Evolutionary conservation across 176 grass and related monocot species (phyloP), one percentile per base, ranked within the genome.

Genomic region (maize (Zea mays)): DNA sequence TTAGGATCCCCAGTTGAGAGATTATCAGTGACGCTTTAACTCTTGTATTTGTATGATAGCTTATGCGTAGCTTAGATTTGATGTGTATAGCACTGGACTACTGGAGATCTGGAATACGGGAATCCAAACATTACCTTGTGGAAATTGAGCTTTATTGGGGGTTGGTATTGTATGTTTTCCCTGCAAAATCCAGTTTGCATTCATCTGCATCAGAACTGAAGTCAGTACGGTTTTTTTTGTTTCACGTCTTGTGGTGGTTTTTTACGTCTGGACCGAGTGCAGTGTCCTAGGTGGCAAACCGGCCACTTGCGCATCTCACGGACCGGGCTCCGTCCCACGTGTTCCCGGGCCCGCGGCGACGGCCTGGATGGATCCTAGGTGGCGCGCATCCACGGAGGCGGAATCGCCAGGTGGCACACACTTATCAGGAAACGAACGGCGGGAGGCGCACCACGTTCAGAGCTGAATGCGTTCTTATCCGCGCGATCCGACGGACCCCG

Each of bases 401-500:
- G 0, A 14, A 37, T 68, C 15, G 67, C 83, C 85, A 75, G 21
- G 39, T 79, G 82, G 82, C 74, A 64, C 63, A 83, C n/a, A 55
- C 82, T 79, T 91, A 91, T 88, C 89, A 72, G 62, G 9, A 72
- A 79, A 88, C 52, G 50, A 85, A 88, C 82, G 89, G 79, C 52
- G 49, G 3, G 15, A 21, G 17, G 57, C 36, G 13, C 38, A 65
- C 70, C 85, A 85, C 82, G 82, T 85, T 84, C 76, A 63, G 8
- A 60, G 50, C 69, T 67, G 67, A 79, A 88, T 91, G 64, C 69
- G 64, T 50, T 83, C 82, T 85, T 91, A 91, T 84, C 82, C 82
- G 78, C 82, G 69, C 79, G 86, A 91, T 91, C 89, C 82, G 59
- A 88, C 89, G 85, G 89, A 87, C 77, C 54, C 54, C 47, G 65